These are phyloP conservation scores for Jatropha curcas DNA, from an alignment of 345 rosid genomes.

Conservation along the genomic window DNA sequence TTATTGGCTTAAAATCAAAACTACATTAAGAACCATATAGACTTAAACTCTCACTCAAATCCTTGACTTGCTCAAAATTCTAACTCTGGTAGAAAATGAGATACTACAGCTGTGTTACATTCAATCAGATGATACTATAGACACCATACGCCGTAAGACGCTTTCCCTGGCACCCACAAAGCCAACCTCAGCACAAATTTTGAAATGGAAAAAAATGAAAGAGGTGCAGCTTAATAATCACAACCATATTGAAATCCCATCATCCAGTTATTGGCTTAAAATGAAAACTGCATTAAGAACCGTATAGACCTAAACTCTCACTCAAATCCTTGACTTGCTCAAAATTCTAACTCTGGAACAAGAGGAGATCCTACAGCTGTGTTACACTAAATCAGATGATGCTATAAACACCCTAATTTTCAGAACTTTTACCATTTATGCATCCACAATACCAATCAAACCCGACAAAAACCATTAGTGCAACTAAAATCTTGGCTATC, in stretches of 20 bases:
- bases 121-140: background rate
- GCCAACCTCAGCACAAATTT: background rate
- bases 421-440: background rate
- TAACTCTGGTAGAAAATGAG: background rate
- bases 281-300: background rate
- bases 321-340: background rate
- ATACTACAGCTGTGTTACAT: background rate
- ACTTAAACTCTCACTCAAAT: background rate
- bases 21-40: background rate
- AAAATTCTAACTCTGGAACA: background rate
- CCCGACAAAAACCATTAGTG: background rate
- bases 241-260: background rate
- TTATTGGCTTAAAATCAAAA: background rate
- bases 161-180: conserved; percentile 73
- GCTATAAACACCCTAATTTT: background rate
- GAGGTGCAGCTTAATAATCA: conserved; percentile 8
- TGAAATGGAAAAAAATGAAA: background rate
- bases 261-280: background rate
- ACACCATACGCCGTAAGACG: conserved; percentile 96
- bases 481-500: background rate
- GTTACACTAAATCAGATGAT: background rate
- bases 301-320: background rate
- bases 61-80: background rate
- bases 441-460: conserved; percentile 1
- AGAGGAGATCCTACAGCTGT: background rate